Conservation (phyloP, 352 stramenopile species). For the Thraustochytrium aureum region DNA sequence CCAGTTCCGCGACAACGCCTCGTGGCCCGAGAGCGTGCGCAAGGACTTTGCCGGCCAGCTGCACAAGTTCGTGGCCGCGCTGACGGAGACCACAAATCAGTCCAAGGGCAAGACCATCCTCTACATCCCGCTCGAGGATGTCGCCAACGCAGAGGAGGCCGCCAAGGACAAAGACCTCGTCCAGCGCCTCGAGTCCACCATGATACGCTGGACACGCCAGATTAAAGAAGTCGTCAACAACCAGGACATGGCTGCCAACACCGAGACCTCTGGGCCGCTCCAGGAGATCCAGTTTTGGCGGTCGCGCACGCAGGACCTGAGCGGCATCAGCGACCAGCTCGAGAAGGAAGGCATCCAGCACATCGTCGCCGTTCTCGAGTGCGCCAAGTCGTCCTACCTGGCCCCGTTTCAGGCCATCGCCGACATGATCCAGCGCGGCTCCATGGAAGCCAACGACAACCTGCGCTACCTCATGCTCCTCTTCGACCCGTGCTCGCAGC, state of each 20-base stretch:
- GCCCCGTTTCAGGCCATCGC: constrained; percentile 85
- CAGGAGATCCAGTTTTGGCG: constrained; percentile 96
- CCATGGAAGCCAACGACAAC: constrained; percentile 88
- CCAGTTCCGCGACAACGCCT: constrained; percentile 56
- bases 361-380: constrained; percentile 66
- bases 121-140: constrained; percentile 79
- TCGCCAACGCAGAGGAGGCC: constrained; percentile 66
- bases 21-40: constrained; percentile 87
- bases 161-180: constrained; percentile 90
- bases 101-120: constrained; percentile 87
- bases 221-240: constrained; percentile 97
- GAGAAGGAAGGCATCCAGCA: constrained; percentile 81
- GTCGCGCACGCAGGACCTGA: constrained; percentile 82
- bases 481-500: constrained; percentile 79
- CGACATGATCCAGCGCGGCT: constrained; percentile 87
- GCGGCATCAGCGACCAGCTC: constrained; percentile 87
- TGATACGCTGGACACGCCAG: constrained; percentile 96
- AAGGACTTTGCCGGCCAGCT: constrained; percentile 92
- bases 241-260: constrained; percentile 84
- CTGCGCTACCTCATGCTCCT: constrained; percentile 90
- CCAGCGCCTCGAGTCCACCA: constrained; percentile 91
- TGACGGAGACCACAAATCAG: constrained; percentile 88
- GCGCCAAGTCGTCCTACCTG: constrained; percentile 87
- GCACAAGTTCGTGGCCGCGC: constrained; percentile 89
- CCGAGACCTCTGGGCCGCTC: constrained; percentile 80